Conservation (phyloP, 495 filamentous ascomycete species). For the Penicillium mononematosum region DNA sequence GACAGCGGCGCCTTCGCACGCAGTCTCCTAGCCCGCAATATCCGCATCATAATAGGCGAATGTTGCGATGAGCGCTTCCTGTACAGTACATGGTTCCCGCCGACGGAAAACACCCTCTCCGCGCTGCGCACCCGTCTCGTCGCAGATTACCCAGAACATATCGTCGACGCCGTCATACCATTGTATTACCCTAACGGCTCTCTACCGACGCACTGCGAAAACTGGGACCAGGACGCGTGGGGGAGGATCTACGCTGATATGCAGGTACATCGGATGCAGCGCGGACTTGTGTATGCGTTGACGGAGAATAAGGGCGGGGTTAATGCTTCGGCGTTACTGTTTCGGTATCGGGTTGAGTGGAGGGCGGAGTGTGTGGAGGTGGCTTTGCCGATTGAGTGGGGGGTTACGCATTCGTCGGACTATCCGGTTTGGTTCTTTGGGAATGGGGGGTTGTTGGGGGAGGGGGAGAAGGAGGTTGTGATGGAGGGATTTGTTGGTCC, state of each 20-base stretch:
- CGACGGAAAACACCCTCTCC: conserved; percentile 35
- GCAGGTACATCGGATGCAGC: conserved; percentile 52
- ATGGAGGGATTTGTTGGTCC: conserved; percentile 40
- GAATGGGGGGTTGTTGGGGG: conserved; percentile 40
- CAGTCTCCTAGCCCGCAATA: conserved; percentile 38
- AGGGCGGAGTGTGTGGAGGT: conserved; percentile 45
- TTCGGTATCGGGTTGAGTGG: conserved; percentile 52
- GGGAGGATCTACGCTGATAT: conserved; percentile 58
- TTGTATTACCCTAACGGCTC: conserved; percentile 43
- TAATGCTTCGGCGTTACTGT: conserved; percentile 30
- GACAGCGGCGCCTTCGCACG: conserved; percentile 49
- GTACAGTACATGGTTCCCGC: conserved; percentile 47
- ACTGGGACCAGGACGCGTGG: conserved; percentile 50
- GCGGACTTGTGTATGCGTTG: conserved; percentile 39
- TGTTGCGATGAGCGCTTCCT: conserved; percentile 53
- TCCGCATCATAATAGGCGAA: conserved; percentile 56
- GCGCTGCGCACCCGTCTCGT: conserved; percentile 46
- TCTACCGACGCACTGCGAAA: conserved; percentile 28
- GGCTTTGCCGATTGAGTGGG: conserved; percentile 47
- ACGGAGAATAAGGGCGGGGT: conserved; percentile 25
- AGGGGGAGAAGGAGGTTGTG: conserved; percentile 44
- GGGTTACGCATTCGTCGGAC: conserved; percentile 57
- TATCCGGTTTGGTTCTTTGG: conserved; percentile 60
- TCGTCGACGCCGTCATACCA: conserved; percentile 41
- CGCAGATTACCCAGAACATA: conserved; percentile 50